Percentiles rank a stretch among this genome's conserved stretches.
These are phyloP conservation scores for Ephemerocybe angulata DNA, from an alignment of 768 basidiomycete species.

Conservation along the genomic window DNA sequence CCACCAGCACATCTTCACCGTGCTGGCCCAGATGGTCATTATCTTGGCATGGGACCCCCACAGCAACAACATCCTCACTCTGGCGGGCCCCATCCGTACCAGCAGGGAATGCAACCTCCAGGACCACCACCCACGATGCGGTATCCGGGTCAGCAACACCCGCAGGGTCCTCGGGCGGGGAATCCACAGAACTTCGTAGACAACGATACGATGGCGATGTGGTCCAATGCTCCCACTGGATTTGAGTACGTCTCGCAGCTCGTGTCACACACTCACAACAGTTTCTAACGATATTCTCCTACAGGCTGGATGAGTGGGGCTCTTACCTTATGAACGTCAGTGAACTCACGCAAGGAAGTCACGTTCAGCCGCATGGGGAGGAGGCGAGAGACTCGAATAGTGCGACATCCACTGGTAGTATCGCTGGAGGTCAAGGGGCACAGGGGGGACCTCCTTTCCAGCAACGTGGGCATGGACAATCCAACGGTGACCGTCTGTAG, in stretches of 20 bases:
- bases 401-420: too few relatives aligned
- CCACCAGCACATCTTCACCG: too few relatives aligned
- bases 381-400: too few relatives aligned
- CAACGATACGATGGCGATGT: conserved; percentile 58
- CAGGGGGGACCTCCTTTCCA: too few relatives aligned
- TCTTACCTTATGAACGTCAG: conserved; percentile 40
- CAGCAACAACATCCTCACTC: not conserved
- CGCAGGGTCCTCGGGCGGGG: not conserved
- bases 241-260: conserved; percentile 50
- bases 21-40: too few relatives aligned
- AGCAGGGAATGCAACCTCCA: not conserved
- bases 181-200: conserved; percentile 30
- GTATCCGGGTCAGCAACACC: not conserved
- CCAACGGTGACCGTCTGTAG: too few relatives aligned
- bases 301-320: conserved; percentile 45
- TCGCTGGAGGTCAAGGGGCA: too few relatives aligned
- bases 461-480: too few relatives aligned
- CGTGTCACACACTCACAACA: not conserved
- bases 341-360: conserved; percentile 30
- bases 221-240: conserved; percentile 62
- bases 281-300: not conserved
- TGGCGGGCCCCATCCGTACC: too few relatives aligned
- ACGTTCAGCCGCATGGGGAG: not conserved
- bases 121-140: not conserved
- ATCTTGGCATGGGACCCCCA: not conserved